phyloP scores from a whole-genome alignment of 2,329 filamentous ascomycete genomes.

The Paecilomyces niveus region DNA sequence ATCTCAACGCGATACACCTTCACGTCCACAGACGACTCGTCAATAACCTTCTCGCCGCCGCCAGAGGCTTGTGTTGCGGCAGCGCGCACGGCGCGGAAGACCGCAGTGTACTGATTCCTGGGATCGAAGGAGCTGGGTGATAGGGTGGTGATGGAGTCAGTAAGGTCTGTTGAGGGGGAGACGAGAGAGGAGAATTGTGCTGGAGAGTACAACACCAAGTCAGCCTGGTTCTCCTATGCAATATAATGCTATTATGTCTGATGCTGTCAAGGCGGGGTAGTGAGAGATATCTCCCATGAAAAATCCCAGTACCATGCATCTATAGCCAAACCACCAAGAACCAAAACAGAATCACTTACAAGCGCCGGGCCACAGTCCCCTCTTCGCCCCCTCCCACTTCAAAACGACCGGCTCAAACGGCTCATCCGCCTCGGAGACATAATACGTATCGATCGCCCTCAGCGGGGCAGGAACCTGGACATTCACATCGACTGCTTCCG shows the following conservation, averaged over 20 bases:
- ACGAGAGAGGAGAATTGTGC: slow-evolving; percentile 66
- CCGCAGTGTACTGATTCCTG: slow-evolving; percentile 56
- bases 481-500: slow-evolving; percentile 37
- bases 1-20: slow-evolving; percentile 66
- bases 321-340: background rate
- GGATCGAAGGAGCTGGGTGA: slow-evolving; percentile 67
- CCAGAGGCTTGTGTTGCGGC: slow-evolving; percentile 14
- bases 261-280: background rate
- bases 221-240: background rate
- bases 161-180: slow-evolving; percentile 21
- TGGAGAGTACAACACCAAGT: slow-evolving; percentile 29
- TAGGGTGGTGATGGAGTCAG: slow-evolving; percentile 50
- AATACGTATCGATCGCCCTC: slow-evolving; percentile 54
- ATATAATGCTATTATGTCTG: background rate
- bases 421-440: slow-evolving; percentile 77
- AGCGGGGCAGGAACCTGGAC: slow-evolving; percentile 57
- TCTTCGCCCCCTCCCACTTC: slow-evolving; percentile 40
- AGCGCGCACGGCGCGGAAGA: slow-evolving; percentile 47
- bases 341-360: slow-evolving; percentile 16
- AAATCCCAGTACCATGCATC: background rate
- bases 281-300: background rate
- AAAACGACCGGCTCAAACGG: slow-evolving; percentile 72
- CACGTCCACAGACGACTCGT: slow-evolving; percentile 48
- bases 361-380: slow-evolving; percentile 27
- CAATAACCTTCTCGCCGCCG: slow-evolving; percentile 31